Percentiles rank a stretch among this genome's conserved stretches.
Conservation (phyloP, 768 basidiomycete species). For the Tubosaeta sp. region DNA sequence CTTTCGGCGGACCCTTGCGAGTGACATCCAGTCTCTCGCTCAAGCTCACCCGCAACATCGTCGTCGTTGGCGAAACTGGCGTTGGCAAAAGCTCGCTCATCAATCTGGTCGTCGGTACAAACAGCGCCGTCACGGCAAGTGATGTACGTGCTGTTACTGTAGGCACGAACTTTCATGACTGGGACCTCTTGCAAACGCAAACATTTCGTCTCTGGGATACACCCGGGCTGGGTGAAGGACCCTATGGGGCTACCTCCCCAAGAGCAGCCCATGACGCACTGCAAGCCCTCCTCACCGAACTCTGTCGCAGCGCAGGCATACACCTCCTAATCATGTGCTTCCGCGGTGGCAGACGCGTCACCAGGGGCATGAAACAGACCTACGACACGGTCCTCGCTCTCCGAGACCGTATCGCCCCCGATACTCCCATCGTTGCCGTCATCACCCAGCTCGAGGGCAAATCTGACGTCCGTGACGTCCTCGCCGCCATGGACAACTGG, state of each 20-base stretch:
- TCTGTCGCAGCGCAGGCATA: conserved; percentile 10
- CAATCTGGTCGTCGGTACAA: conserved; percentile 14
- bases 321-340: conserved; percentile 22
- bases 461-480: conserved; percentile 4
- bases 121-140: conserved; percentile 14
- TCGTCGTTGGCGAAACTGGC: conserved; percentile 40
- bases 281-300: conserved; percentile 22
- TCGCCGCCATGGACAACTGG: conserved; percentile 22
- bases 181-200: conserved; percentile 17
- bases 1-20: background rate
- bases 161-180: conserved; percentile 22
- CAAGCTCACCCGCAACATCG: conserved; percentile 27
- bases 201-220: conserved; percentile 27
- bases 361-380: conserved; percentile 17
- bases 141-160: conserved; percentile 17
- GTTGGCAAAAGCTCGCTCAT: conserved; percentile 22
- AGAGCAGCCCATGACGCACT: conserved; percentile 16
- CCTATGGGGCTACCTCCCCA: conserved; percentile 4
- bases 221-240: conserved; percentile 16
- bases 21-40: conserved; percentile 9
- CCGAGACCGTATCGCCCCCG: conserved; percentile 15
- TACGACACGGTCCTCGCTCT: conserved; percentile 15
- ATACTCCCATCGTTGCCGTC: conserved; percentile 18
- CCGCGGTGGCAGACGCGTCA: conserved; percentile 16
- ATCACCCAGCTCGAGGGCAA: conserved; percentile 18